These are phyloP conservation scores for Trichoderma citrinoviride DNA, from an alignment of 2,329 filamentous ascomycete genomes.

Conservation along the genomic window DNA sequence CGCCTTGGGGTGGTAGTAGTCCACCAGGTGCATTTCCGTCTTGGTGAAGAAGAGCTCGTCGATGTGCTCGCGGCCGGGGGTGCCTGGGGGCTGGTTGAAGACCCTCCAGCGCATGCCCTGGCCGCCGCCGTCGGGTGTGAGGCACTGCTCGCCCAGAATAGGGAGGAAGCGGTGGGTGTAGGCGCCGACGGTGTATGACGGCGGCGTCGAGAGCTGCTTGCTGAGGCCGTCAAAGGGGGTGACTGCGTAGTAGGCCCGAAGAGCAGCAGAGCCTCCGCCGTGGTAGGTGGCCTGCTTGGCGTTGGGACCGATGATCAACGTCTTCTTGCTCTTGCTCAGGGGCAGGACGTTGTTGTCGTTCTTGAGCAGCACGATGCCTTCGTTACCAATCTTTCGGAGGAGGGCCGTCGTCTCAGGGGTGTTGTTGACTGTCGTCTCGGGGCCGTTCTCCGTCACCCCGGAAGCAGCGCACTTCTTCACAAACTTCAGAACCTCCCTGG, in stretches of 20 bases:
- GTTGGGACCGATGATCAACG: conserved; percentile 56
- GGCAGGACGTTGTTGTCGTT: conserved; percentile 66
- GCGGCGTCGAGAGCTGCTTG: conserved; percentile 44
- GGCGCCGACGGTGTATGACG: conserved; percentile 57
- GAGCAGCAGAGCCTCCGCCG: conserved; percentile 64
- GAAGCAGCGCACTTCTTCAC: conserved; percentile 55
- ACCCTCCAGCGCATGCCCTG: conserved; percentile 60
- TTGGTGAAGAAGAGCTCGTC: conserved; percentile 49
- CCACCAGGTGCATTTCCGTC: conserved; percentile 50
- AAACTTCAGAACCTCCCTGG: conserved; percentile 56
- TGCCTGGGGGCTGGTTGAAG: conserved; percentile 57
- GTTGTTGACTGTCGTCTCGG: conserved; percentile 53
- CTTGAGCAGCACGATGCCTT: conserved; percentile 71
- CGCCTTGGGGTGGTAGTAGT: conserved; percentile 53
- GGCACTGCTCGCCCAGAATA: conserved; percentile 52
- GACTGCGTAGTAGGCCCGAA: conserved; percentile 63
- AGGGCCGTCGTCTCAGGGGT: conserved; percentile 62
- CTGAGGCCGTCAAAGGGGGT: conserved; percentile 71
- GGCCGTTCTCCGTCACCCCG: conserved; percentile 53
- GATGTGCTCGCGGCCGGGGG: conserved; percentile 46
- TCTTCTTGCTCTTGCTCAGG: conserved; percentile 59
- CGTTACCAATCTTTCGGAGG: conserved; percentile 62
- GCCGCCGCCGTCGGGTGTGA: conserved; percentile 50
- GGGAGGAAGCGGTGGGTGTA: conserved; percentile 65
- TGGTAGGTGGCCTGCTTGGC: conserved; percentile 56